Percentiles rank a stretch among this genome's conserved stretches.
phyloP scores from a whole-genome alignment of 129 eudicot species.

The Escallonia herrerae region DNA sequence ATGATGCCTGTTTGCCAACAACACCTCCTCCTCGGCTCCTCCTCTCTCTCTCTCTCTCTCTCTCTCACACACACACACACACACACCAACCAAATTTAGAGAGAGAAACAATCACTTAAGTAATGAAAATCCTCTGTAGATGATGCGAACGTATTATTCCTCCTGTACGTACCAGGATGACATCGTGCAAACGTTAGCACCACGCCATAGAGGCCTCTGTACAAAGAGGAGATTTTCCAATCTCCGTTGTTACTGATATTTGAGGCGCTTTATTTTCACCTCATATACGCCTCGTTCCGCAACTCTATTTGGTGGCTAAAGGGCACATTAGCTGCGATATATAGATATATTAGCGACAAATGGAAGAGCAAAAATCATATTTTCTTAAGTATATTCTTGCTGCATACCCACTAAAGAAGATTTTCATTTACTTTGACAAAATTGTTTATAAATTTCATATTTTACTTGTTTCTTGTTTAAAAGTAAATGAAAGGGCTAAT shows the following conservation, averaged over 20 bases:
- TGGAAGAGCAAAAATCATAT: too few species aligned
- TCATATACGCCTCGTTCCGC: too few species aligned
- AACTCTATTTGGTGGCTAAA: too few species aligned
- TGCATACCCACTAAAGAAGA: too few species aligned
- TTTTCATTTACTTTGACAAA: too few species aligned
- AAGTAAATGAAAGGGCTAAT: too few species aligned
- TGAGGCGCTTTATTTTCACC: too few species aligned
- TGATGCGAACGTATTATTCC: background rate
- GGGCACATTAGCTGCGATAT: too few species aligned
- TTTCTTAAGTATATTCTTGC: too few species aligned
- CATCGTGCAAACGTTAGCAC: slow-evolving; percentile 13
- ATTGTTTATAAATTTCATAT: too few species aligned
- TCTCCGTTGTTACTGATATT: background rate
- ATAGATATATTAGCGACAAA: too few species aligned
- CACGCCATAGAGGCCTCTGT: background rate
- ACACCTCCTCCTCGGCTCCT: background rate
- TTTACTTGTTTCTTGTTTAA: too few species aligned
- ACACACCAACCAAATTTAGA: background rate
- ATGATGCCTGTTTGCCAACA: slow-evolving; percentile 36
- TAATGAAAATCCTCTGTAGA: background rate
- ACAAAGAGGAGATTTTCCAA: background rate
- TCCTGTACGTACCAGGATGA: background rate
- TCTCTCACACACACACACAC: background rate
- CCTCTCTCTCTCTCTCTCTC: slow-evolving; percentile 4
- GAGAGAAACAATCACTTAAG: background rate